phyloP scores from a whole-genome alignment of 2,329 filamentous ascomycete genomes.

The Colletotrichum limetticola region DNA sequence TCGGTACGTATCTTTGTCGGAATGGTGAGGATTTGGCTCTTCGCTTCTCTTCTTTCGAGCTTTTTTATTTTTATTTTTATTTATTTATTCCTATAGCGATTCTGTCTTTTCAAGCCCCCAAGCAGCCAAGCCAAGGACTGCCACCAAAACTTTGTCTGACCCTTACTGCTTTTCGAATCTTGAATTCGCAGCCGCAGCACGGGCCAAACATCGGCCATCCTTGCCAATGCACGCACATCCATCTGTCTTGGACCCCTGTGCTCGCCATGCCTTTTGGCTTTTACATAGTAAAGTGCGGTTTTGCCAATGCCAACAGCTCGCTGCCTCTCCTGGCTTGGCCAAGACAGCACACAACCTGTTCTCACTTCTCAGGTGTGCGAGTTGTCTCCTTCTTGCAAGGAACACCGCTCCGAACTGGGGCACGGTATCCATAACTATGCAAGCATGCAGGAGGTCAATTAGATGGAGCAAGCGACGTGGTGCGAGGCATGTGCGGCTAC shows the following conservation, averaged over 20 bases:
- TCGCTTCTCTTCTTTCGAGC: neutral
- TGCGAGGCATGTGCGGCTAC: conserved; percentile 17
- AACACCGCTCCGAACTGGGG: neutral
- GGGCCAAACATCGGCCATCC: conserved; percentile 17
- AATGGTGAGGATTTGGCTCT: neutral
- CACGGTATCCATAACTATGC: neutral
- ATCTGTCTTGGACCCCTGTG: conserved; percentile 2
- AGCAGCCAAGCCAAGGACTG: neutral
- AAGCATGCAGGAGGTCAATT: conserved; percentile 3
- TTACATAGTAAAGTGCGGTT: too few relatives aligned
- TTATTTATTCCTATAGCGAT: too few relatives aligned
- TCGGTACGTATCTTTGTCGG: neutral
- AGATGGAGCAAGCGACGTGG: conserved; percentile 4
- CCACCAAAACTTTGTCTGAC: neutral
- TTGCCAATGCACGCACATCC: neutral
- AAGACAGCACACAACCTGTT: conserved; percentile 25
- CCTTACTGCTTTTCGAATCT: neutral
- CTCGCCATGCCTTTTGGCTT: neutral
- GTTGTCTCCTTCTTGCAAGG: conserved; percentile 22
- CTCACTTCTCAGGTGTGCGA: conserved; percentile 5
- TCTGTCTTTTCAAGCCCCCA: neutral
- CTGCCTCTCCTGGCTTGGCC: conserved; percentile 14
- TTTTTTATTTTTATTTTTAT: too few relatives aligned
- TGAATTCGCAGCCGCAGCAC: conserved; percentile 2
- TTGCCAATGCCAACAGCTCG: conserved; percentile 1